phyloP scores from a whole-genome alignment of 768 basidiomycete species.

The Macrolepiota fuliginosa region DNA sequence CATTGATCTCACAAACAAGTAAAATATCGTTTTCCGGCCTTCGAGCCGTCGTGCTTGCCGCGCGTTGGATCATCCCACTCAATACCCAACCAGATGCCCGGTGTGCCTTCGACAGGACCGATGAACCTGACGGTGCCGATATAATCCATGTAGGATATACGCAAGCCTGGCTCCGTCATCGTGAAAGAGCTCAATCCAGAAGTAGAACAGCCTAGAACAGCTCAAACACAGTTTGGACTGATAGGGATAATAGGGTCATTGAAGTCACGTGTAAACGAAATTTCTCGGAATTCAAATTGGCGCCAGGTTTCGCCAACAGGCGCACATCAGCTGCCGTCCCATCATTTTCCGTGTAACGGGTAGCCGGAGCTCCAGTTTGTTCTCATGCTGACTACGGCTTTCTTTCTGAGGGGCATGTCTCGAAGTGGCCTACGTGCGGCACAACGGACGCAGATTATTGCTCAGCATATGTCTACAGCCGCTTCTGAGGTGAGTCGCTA shows the following conservation, averaged over 20 bases:
- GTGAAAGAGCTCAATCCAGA: constrained; percentile 27
- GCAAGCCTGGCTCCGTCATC: constrained; percentile 40
- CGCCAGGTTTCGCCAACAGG: not conserved
- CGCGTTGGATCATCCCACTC: constrained; percentile 90
- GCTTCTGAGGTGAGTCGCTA: constrained; percentile 35
- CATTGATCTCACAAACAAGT: constrained; percentile 56
- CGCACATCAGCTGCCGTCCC: not conserved
- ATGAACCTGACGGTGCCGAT: constrained; percentile 70
- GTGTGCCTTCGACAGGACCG: constrained; percentile 61
- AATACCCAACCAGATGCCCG: constrained; percentile 87
- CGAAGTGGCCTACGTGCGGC: constrained; percentile 32
- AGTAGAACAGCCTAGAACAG: constrained; percentile 18
- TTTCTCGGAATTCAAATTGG: not conserved
- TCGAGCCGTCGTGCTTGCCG: constrained; percentile 86
- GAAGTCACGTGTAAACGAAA: not conserved
- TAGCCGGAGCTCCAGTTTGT: constrained; percentile 10
- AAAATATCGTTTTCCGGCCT: constrained; percentile 80
- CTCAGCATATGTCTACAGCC: constrained; percentile 44
- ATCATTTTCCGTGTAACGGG: constrained; percentile 6
- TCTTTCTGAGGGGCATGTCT: constrained; percentile 39
- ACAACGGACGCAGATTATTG: constrained; percentile 42
- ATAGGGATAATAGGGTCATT: not conserved
- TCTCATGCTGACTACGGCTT: constrained; percentile 29
- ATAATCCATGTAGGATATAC: constrained; percentile 51
- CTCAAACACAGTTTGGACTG: constrained; percentile 5